Conservation (phyloP, 2,329 filamentous ascomycete species). For the Claviceps pusilla region DNA sequence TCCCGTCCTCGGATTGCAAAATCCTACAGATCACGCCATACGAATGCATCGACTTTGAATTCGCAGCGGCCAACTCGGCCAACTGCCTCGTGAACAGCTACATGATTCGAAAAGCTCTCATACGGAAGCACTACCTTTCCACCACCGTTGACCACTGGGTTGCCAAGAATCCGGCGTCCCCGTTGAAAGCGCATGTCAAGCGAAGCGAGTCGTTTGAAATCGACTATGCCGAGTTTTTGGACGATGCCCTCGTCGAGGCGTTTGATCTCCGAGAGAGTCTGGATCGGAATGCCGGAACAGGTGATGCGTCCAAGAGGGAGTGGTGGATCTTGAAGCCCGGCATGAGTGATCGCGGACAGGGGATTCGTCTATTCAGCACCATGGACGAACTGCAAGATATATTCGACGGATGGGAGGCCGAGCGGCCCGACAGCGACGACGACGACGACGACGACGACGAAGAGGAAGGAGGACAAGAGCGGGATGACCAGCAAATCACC, state of each 20-base stretch:
- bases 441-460: slow-evolving; percentile 45
- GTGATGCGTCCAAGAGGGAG: slow-evolving; percentile 33
- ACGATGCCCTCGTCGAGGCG: slow-evolving; percentile 80
- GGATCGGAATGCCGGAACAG: slow-evolving; percentile 39
- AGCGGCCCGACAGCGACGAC: slow-evolving; percentile 48
- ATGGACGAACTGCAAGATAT: slow-evolving; percentile 73
- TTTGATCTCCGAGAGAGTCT: slow-evolving; percentile 75
- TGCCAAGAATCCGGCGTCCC: slow-evolving; percentile 61
- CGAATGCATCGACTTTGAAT: slow-evolving; percentile 74
- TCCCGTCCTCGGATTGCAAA: slow-evolving; percentile 23
- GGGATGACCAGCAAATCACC: neutral
- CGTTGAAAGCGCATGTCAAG: slow-evolving; percentile 57
- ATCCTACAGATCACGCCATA: slow-evolving; percentile 74
- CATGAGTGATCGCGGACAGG: slow-evolving; percentile 93
- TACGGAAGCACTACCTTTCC: slow-evolving; percentile 86
- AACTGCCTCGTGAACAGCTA: slow-evolving; percentile 72
- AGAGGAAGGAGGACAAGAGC: neutral
- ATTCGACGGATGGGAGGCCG: slow-evolving; percentile 81
- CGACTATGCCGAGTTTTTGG: slow-evolving; percentile 91
- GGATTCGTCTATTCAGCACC: slow-evolving; percentile 75
- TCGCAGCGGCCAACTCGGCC: slow-evolving; percentile 44
- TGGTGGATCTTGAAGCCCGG: slow-evolving; percentile 99
- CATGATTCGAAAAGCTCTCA: slow-evolving; percentile 88
- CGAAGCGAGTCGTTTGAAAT: slow-evolving; percentile 77
- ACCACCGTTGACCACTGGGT: slow-evolving; percentile 74